Evolutionary conservation across 1,284 basidiomycete species (phyloP), one percentile per base, ranked within the genome.

Genomic region (Microstroma glucosiphilum): DNA sequence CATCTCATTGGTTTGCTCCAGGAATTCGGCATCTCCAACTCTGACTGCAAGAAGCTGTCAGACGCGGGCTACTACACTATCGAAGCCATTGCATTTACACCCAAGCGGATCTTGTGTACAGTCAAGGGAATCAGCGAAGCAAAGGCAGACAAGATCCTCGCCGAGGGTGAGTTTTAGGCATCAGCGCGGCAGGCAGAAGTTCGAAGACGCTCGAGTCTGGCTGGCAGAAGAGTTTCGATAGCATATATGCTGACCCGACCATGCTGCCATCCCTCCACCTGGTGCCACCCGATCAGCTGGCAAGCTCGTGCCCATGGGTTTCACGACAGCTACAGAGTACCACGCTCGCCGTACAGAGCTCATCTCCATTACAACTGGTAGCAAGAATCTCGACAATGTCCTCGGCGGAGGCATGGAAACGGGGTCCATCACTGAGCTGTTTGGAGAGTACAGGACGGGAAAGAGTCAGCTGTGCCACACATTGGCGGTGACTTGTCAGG

Each of bases 391-490:
- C 30, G 94, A 99, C 81, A 91, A 92, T 1, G 86, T 98, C 25
- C 84, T 99, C 1, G 96, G 96, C 71, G 96, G 93, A 61, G 96
- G 96, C 8, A 91, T 99, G 73, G 96, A 99, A 82, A 99, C 96
- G 12, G 96, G 96, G 46, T 90, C 92, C 0, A 96, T 99, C 79
- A 99, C 96, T 0, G 96, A 99, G 80, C 83, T 99, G 25, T 98
- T 96, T 82, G 96, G 96, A 71, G 96, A 99, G 82, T 99, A 97
- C 82, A 85, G 96, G 71, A 98, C 96, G 9, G 96, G 96, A 62
- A 98, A 99, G 82, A 96, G 92, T 42, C 96, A 99, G 78, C 85
- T 99, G 58, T 98, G 96, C 80, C 96, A 99, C 78, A 97, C 94
- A 0, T 86, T 99, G 42, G 92, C 96, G 0, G 96, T 97, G 15